Evolutionary conservation across 768 basidiomycete species (phyloP).

Genomic region (Brasilioporus rufonigricans): DNA sequence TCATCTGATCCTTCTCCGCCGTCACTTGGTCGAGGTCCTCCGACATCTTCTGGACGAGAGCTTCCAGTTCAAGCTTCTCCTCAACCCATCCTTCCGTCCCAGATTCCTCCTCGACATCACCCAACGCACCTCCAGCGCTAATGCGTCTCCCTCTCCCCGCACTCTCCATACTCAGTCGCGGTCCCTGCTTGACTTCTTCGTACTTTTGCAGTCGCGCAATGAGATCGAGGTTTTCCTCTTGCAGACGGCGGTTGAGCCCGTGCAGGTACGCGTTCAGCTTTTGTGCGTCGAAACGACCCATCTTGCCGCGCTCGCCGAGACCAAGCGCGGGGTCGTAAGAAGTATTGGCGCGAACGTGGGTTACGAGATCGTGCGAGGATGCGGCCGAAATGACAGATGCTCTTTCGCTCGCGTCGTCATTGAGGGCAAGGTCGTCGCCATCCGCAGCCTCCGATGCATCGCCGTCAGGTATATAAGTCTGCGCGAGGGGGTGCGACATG

Average conservation of each 20-base stretch:
- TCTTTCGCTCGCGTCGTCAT: constrained; percentile 51
- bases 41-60: constrained; percentile 39
- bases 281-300: constrained; percentile 78
- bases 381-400: constrained; percentile 78
- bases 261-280: constrained; percentile 88
- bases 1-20: constrained; percentile 45
- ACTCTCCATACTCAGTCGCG: constrained; percentile 26
- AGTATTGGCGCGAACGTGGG: constrained; percentile 75
- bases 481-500: constrained; percentile 68
- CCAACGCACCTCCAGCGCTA: constrained; percentile 53
- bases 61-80: constrained; percentile 58
- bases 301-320: constrained; percentile 62
- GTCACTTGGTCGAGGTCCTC: constrained; percentile 39
- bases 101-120: constrained; percentile 62
- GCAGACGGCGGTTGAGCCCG: constrained; percentile 75
- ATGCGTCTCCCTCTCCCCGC: constrained; percentile 43
- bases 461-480: constrained; percentile 40
- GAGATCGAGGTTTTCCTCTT: constrained; percentile 80
- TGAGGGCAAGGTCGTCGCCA: constrained; percentile 18
- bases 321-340: constrained; percentile 86
- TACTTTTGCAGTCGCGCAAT: constrained; percentile 50
- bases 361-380: constrained; percentile 86
- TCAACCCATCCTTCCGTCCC: constrained; percentile 67
- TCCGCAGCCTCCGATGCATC: constrained; percentile 31
- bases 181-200: constrained; percentile 45